Base-by-base conservation (phyloP, 805 yeast genomes). In the Debaryomyces maramus region DNA sequence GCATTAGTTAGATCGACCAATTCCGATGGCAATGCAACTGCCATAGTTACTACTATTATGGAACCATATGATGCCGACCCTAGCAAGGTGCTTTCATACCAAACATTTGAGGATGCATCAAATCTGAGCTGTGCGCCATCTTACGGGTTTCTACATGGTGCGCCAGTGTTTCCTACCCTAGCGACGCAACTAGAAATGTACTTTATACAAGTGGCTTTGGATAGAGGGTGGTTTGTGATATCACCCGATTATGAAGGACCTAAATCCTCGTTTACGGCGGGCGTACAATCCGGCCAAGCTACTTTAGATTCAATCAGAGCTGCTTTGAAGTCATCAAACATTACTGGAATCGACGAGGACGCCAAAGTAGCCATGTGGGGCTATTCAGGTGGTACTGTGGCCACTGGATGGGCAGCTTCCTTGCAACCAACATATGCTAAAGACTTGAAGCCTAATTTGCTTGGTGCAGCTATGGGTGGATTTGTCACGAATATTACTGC, bases 301-400 rank as follows among this genome's bases (percentile, higher is more conserved):
- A 47, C 52, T 0, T 55, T 67, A 36, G 63, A 67, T 40, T 48
- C 64, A 1, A 39, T 67, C 14, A 40, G 65, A 33, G 72, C 61
- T 3, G 47, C 53, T 2, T 46, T 65, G 24, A 29, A 39, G 1
- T 40, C 48, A 21, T 32, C 21, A 2, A 41, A 46, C 22, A 26
- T 40, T 6, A 56, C 61, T 7, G 60, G 60, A 2, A 24, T 58
- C 9, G 26, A 42, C 2, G 10, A 41, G 4, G 47, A 49, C 35
- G 60, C 60, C 11, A 41, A 48, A 16, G 46, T 54, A 5, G 48
- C 45, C 9, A 18, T 66, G 33, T 63, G 64, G 64, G 73, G 73
- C 0, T 67, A 60, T 38, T 61, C 68, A 2, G 73, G 73, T 14
- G 72, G 71, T 6, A 52, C 67, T 2, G 42, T 65, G 21, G 67